Evolutionary conservation across 495 filamentous ascomycete genomes (phyloP).

Genomic region (Apodospora peruviana): DNA sequence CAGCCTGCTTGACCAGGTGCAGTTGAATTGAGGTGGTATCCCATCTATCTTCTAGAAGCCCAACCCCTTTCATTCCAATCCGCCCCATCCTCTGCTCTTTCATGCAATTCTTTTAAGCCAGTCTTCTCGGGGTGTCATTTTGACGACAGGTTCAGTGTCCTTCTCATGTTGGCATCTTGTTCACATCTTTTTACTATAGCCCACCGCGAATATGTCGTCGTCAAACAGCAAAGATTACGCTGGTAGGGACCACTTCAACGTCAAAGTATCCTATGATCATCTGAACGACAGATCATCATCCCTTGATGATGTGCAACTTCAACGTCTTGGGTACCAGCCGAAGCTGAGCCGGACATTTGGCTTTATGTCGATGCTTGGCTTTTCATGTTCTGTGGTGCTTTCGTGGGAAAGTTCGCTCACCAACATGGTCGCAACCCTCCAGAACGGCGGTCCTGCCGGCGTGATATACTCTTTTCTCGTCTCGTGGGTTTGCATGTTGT

Average conservation of each 20-base stretch:
- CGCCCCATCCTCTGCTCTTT: too few relatives aligned
- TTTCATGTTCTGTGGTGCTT: background rate
- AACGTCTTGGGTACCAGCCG: background rate
- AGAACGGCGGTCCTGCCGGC: background rate
- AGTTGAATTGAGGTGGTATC: background rate
- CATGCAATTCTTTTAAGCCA: too few relatives aligned
- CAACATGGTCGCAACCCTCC: background rate
- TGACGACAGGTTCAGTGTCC: too few relatives aligned
- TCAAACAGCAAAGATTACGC: background rate
- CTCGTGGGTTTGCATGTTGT: background rate
- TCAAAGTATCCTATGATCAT: too few relatives aligned
- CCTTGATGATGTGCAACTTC: background rate
- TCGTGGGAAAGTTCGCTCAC: background rate
- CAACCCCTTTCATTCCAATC: too few relatives aligned
- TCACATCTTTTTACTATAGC: too few relatives aligned
- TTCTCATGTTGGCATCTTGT: background rate
- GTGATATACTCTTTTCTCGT: background rate
- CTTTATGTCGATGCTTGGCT: background rate
- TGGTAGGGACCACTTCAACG: background rate
- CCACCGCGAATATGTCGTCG: background rate
- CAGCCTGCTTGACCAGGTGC: too few relatives aligned
- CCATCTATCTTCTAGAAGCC: too few relatives aligned
- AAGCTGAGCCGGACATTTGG: background rate
- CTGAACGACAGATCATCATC: background rate
- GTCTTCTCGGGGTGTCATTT: too few relatives aligned